Evolutionary conservation across 306 rosid species (phyloP).

Genomic region (Notholithocarpus densiflorus): DNA sequence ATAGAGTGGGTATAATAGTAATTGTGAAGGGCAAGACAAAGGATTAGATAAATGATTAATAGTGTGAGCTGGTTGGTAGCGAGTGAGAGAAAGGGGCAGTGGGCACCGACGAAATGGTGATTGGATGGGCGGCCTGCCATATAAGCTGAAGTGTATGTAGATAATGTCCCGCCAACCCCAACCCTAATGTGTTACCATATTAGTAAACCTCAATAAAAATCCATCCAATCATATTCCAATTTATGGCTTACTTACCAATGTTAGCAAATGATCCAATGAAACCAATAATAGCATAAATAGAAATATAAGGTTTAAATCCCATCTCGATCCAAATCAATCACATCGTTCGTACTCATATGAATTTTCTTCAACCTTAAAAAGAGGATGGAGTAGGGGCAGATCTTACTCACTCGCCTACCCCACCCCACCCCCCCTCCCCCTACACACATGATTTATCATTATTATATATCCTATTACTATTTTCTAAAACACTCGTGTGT

Average conservation of each 20-base stretch:
- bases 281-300: too few species aligned
- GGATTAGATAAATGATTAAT: constrained; percentile 25
- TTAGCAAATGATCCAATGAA: neutral
- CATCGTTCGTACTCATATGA: too few species aligned
- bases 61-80: constrained; percentile 55
- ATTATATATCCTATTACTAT: too few species aligned
- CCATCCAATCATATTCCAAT: neutral
- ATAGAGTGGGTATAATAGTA: constrained; percentile 1
- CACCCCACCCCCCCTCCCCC: too few species aligned
- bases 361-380: too few species aligned
- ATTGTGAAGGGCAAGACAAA: constrained; percentile 10
- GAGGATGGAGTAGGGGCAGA: too few species aligned
- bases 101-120: constrained; percentile 76
- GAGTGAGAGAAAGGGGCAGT: constrained; percentile 8
- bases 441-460: too few species aligned
- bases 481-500: too few species aligned
- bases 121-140: constrained; percentile 58
- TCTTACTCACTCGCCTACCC: too few species aligned
- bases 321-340: too few species aligned
- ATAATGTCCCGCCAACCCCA: constrained; percentile 44
- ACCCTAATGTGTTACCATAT: neutral
- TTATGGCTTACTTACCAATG: neutral
- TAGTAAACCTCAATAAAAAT: too few species aligned
- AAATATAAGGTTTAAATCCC: too few species aligned
- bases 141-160: neutral